A percentile compares a stretch with the other conserved stretches of the same genome.
Conservation (phyloP, 2,329 filamentous ascomycete species). For the Trichocomaceae sp. region DNA sequence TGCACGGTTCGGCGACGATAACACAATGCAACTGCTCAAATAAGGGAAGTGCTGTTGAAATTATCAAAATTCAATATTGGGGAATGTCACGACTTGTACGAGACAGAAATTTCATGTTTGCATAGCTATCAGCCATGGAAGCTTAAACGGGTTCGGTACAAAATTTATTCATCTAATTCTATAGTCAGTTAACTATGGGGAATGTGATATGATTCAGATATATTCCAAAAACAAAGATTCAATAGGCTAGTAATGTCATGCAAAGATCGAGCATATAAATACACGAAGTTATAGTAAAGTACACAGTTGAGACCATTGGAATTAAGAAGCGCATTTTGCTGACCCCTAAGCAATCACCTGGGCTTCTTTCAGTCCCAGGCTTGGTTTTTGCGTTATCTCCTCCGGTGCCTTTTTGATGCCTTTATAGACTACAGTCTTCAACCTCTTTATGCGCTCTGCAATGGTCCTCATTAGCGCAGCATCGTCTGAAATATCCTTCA, state of each 20-base stretch:
- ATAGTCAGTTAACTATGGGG: neutral
- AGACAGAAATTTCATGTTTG: neutral
- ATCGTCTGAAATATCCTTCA: conserved; percentile 26
- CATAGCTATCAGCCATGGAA: neutral
- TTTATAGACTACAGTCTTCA: conserved; percentile 48
- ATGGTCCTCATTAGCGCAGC: conserved; percentile 21
- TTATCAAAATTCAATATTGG: neutral
- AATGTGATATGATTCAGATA: neutral
- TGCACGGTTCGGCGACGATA: conserved; percentile 63
- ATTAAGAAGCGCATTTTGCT: too few species aligned
- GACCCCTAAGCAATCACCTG: neutral
- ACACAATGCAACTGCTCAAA: conserved; percentile 56
- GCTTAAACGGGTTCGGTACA: neutral
- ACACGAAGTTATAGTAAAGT: conserved; percentile 8
- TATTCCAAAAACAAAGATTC: neutral
- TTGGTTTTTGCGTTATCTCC: conserved; percentile 16
- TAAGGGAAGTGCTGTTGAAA: neutral
- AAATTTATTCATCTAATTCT: neutral
- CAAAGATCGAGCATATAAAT: conserved; percentile 1
- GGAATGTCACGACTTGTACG: neutral
- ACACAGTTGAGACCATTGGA: conserved; percentile 3
- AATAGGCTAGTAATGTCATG: neutral
- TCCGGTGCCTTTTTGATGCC: conserved; percentile 17
- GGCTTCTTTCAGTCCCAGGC: conserved; percentile 18
- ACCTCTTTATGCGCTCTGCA: conserved; percentile 27